Percentiles rank a stretch among this genome's conserved stretches.
Evolutionary conservation across 768 basidiomycete species (phyloP).

Genomic region (Cubamyces sp.): DNA sequence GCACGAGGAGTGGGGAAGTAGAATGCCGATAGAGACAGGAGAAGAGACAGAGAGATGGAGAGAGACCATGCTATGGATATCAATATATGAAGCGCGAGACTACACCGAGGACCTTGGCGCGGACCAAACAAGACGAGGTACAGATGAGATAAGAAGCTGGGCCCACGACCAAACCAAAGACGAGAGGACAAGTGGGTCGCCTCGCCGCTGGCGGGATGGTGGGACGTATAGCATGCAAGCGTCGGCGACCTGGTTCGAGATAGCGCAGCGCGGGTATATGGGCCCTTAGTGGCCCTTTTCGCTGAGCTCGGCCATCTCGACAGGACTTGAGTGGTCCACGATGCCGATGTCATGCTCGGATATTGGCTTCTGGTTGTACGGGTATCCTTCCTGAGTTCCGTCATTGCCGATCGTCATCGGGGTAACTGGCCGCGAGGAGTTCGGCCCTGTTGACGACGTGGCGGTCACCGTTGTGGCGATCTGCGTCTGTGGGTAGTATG

Average conservation of each 20-base stretch:
- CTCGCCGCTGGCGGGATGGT: neutral
- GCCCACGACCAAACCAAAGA: neutral
- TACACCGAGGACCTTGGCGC: constrained; percentile 14
- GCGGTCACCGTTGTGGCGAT: constrained; percentile 66
- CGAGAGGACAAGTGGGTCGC: neutral
- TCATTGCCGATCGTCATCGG: constrained; percentile 44
- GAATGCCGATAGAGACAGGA: constrained; percentile 3
- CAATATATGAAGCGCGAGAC: constrained; percentile 24
- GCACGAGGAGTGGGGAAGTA: neutral
- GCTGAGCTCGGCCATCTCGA: constrained; percentile 26
- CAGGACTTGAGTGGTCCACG: constrained; percentile 12
- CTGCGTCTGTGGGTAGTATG: constrained; percentile 87
- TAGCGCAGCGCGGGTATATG: constrained; percentile 13
- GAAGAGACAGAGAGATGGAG: neutral
- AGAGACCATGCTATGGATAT: constrained; percentile 14
- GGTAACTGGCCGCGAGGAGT: constrained; percentile 75
- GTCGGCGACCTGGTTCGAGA: neutral
- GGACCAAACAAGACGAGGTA: constrained; percentile 23
- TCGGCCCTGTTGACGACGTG: constrained; percentile 72
- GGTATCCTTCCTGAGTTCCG: constrained; percentile 28
- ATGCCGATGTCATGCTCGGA: constrained; percentile 23
- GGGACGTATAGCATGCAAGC: neutral
- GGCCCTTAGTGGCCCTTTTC: constrained; percentile 21
- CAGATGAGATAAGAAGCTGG: constrained; percentile 13
- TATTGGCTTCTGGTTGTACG: constrained; percentile 29